Percentiles rank a stretch among this genome's conserved stretches.
These are phyloP conservation scores for Lipomyces spencermartinsiae DNA, from an alignment of 805 yeast genomes.

Conservation along the genomic window DNA sequence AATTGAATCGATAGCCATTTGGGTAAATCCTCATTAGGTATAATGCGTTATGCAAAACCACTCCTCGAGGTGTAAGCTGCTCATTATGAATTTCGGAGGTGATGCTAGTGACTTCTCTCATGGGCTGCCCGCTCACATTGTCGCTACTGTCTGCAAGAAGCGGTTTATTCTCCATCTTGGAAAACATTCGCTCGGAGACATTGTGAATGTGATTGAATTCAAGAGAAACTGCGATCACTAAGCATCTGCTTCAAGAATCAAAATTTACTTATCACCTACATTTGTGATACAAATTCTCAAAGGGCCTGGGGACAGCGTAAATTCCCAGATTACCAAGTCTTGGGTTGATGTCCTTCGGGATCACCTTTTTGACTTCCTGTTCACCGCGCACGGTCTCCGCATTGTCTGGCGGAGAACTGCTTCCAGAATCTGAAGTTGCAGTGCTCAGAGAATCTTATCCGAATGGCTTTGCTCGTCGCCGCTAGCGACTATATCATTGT, in stretches of 20 bases:
- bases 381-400: neutral
- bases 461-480: no score
- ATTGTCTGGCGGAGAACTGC: no score
- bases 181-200: constrained; percentile 55
- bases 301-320: constrained; percentile 25
- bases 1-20: constrained; percentile 71
- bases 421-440: no score
- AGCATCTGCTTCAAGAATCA: neutral
- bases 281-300: constrained; percentile 15
- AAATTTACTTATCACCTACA: constrained; percentile 5
- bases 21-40: constrained; percentile 87
- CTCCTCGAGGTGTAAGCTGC: constrained; percentile 55
- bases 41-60: constrained; percentile 76
- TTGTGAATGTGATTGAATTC: constrained; percentile 79
- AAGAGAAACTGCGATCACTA: constrained; percentile 64
- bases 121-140: no score
- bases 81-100: constrained; percentile 52
- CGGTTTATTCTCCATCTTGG: constrained; percentile 19
- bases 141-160: neutral
- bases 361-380: constrained; percentile 9
- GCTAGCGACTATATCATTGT: neutral
- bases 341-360: constrained; percentile 4
- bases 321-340: constrained; percentile 17
- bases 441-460: no score
- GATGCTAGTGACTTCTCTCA: constrained; percentile 72